Percentiles rank a stretch among this genome's conserved stretches.
Conservation (phyloP, 2,329 filamentous ascomycete genomes). For the Akanthomyces lecanii region DNA sequence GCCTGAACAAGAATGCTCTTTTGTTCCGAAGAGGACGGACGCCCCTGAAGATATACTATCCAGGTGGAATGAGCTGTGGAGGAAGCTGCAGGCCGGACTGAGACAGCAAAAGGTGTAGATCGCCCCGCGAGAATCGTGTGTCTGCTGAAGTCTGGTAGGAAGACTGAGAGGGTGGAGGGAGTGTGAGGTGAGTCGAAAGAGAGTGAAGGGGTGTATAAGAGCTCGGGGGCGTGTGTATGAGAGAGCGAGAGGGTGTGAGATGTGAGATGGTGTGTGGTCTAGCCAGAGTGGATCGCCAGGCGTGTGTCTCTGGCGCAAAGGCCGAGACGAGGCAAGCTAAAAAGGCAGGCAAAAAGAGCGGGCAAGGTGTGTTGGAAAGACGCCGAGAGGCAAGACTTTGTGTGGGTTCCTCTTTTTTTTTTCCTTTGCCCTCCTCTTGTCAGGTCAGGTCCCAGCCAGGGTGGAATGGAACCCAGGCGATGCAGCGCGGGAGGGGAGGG, state of each 20-base stretch:
- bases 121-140: slow-evolving; percentile 30
- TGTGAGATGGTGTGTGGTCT: slow-evolving; percentile 8
- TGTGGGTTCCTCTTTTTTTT: slow-evolving; percentile 24
- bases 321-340: slow-evolving; percentile 3
- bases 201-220: slow-evolving; percentile 1
- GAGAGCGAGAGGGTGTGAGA: not conserved
- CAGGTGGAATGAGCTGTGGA: slow-evolving; percentile 35
- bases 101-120: slow-evolving; percentile 35
- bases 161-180: slow-evolving; percentile 13
- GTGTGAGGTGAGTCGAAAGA: slow-evolving; percentile 1
- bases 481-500: slow-evolving; percentile 25
- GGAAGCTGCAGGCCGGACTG: slow-evolving; percentile 28
- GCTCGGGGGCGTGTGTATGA: slow-evolving; percentile 1
- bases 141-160: slow-evolving; percentile 16
- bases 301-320: slow-evolving; percentile 13
- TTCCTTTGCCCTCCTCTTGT: not conserved
- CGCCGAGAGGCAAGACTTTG: slow-evolving; percentile 32
- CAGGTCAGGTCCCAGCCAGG: slow-evolving; percentile 21
- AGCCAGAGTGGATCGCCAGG: not conserved
- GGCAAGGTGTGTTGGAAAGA: slow-evolving; percentile 22
- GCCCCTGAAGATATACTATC: slow-evolving; percentile 39
- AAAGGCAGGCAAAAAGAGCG: not conserved
- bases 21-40: slow-evolving; percentile 29
- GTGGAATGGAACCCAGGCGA: slow-evolving; percentile 31
- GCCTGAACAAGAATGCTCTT: slow-evolving; percentile 15